Percentiles rank a stretch among this genome's conserved stretches.
Evolutionary conservation across 495 filamentous ascomycete genomes (phyloP).

Genomic region (Pseudotulostoma volvatum): DNA sequence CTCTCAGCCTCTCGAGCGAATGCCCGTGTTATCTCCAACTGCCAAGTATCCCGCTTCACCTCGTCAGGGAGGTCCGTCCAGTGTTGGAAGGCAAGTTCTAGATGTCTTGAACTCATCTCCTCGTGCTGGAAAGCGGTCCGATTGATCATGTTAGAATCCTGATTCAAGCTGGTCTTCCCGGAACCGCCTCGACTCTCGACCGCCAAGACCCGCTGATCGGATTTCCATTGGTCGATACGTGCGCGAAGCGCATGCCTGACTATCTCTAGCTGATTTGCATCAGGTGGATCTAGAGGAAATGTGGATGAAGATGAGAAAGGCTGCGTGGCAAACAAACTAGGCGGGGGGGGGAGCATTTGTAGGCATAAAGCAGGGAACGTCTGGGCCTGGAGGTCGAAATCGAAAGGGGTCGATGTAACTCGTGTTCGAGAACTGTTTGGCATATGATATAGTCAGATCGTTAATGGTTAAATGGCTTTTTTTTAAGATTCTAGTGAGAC

Average conservation of each 20-base stretch:
- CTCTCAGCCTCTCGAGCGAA: constrained; percentile 52
- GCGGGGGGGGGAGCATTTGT: constrained; percentile 60
- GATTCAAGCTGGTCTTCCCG: constrained; percentile 11
- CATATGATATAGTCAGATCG: not conserved
- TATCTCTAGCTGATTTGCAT: constrained; percentile 50
- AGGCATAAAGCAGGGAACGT: constrained; percentile 71
- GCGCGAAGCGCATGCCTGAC: constrained; percentile 47
- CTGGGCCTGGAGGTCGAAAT: constrained; percentile 66
- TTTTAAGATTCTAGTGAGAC: no score
- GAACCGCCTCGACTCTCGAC: constrained; percentile 8
- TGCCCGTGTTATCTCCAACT: constrained; percentile 58
- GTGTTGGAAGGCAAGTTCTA: constrained; percentile 50
- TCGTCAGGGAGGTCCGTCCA: constrained; percentile 46
- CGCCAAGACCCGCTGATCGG: constrained; percentile 21
- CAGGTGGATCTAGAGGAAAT: constrained; percentile 60
- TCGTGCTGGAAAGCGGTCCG: constrained; percentile 38
- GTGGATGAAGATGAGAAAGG: constrained; percentile 53
- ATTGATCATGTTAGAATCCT: constrained; percentile 26
- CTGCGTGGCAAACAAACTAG: constrained; percentile 53
- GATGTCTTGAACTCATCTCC: constrained; percentile 44
- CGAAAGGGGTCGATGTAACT: constrained; percentile 44
- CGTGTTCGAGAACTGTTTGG: constrained; percentile 17
- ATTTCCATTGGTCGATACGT: constrained; percentile 46
- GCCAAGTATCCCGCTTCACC: constrained; percentile 51
- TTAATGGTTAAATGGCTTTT: no score